Evolutionary conservation across 106 monocot genomes (phyloP).

Genomic region (Chionographis japonica): DNA sequence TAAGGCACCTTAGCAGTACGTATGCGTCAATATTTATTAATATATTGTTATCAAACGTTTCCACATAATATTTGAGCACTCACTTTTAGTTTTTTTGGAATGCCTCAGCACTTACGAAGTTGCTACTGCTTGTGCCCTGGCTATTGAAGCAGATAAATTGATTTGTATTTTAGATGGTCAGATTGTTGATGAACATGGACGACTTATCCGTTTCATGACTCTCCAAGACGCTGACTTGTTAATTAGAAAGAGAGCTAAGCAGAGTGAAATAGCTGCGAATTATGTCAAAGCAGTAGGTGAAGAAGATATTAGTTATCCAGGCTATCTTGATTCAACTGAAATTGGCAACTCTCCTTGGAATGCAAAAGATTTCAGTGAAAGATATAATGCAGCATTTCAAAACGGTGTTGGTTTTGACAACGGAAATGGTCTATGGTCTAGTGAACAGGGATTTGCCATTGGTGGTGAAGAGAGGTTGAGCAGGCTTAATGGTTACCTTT

Average conservation of each 20-base stretch:
- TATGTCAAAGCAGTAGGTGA: conserved; percentile 73
- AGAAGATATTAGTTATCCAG: conserved; percentile 25
- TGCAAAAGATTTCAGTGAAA: conserved; percentile 13
- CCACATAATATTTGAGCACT: neutral
- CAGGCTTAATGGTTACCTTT: conserved; percentile 79
- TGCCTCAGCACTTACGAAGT: conserved; percentile 87
- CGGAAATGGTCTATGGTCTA: conserved; percentile 75
- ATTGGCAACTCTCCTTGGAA: conserved; percentile 6
- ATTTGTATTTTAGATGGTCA: conserved; percentile 87
- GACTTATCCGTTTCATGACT: conserved; percentile 67
- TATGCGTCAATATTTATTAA: neutral
- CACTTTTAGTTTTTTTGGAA: conserved; percentile 6
- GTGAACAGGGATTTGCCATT: conserved; percentile 76
- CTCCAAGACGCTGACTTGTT: conserved; percentile 83
- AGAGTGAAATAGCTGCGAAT: conserved; percentile 85
- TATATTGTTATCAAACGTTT: neutral
- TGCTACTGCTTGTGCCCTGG: conserved; percentile 88
- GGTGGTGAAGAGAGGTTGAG: conserved; percentile 68
- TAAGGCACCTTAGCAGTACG: no score
- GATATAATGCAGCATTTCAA: conserved; percentile 42
- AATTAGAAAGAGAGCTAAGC: conserved; percentile 67
- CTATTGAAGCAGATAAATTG: conserved; percentile 84
- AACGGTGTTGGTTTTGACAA: conserved; percentile 94
- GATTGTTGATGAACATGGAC: conserved; percentile 64
- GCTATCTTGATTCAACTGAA: conserved; percentile 27